Evolutionary conservation across 805 yeast species (phyloP).

Genomic region (Maudiozyma barnettii): DNA sequence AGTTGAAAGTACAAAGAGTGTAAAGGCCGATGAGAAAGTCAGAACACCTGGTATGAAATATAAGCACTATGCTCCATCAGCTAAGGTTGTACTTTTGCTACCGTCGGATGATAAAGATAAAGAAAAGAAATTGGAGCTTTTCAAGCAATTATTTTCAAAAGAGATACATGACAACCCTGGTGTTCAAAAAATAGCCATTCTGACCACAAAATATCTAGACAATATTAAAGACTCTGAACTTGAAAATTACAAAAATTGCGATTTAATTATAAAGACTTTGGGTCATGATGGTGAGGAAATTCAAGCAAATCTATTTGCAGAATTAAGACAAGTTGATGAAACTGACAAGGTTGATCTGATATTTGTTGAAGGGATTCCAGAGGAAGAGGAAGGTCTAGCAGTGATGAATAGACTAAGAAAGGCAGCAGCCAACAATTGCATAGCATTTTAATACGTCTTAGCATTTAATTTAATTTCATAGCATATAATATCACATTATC

Average conservation of each 20-base stretch:
- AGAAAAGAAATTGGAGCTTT: constrained; percentile 16
- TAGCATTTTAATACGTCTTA: neutral
- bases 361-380: constrained; percentile 75
- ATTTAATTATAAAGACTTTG: constrained; percentile 22
- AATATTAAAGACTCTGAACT: neutral
- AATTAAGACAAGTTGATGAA: constrained; percentile 69
- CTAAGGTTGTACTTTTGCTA: constrained; percentile 62
- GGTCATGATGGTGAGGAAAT: constrained; percentile 46
- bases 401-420: constrained; percentile 72
- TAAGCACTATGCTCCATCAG: constrained; percentile 87
- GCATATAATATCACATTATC: neutral
- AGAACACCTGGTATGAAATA: constrained; percentile 98
- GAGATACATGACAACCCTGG: constrained; percentile 8
- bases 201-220: constrained; percentile 33
- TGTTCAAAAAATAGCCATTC: constrained; percentile 40
- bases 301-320: constrained; percentile 64
- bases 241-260: neutral
- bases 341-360: constrained; percentile 52
- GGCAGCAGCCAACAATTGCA: constrained; percentile 11
- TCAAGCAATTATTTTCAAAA: constrained; percentile 19
- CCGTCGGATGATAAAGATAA: constrained; percentile 38
- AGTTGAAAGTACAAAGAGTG: constrained; percentile 55
- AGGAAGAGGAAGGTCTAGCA: constrained; percentile 77
- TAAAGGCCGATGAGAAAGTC: constrained; percentile 54
- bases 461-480: neutral